Evolutionary conservation across 176 grass and related monocot genomes (phyloP).

Genomic region (Otatea glauca): DNA sequence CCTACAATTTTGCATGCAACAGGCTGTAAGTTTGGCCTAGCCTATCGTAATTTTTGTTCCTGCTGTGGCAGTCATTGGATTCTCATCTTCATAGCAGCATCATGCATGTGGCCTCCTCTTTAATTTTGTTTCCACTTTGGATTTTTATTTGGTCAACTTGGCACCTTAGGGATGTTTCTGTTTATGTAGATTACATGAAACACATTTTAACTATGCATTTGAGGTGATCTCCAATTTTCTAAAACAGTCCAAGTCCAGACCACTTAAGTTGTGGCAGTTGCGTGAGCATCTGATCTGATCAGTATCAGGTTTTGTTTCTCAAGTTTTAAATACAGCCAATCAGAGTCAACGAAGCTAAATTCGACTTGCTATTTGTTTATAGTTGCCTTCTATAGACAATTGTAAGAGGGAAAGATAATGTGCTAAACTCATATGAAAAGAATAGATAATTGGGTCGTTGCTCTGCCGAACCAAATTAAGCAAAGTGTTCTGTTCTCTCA

Average conservation of each 20-base stretch:
- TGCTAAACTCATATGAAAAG: not conserved
- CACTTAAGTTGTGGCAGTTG: not conserved
- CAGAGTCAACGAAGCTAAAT: not conserved
- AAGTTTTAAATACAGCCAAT: not conserved
- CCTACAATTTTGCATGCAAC: constrained; percentile 43
- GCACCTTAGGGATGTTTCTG: constrained; percentile 7
- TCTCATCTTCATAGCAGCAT: constrained; percentile 35
- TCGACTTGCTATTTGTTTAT: not conserved
- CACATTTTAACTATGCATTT: not conserved
- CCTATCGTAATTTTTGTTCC: constrained; percentile 50
- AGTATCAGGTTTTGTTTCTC: not conserved
- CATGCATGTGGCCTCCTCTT: constrained; percentile 48
- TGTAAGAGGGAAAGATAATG: not conserved
- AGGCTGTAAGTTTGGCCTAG: constrained; percentile 59
- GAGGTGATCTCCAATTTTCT: not conserved
- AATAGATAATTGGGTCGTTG: not conserved
- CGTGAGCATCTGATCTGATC: not conserved
- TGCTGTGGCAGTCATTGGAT: constrained; percentile 62
- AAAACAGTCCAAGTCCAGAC: not conserved
- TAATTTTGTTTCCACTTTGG: constrained; percentile 19
- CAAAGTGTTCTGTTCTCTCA: not conserved
- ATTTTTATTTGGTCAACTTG: constrained; percentile 44
- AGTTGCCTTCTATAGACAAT: not conserved
- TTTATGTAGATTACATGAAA: constrained; percentile 17
- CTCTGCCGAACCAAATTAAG: not conserved